Conservation (phyloP, 306 rosid genomes). For the Cicer cuneatum region DNA sequence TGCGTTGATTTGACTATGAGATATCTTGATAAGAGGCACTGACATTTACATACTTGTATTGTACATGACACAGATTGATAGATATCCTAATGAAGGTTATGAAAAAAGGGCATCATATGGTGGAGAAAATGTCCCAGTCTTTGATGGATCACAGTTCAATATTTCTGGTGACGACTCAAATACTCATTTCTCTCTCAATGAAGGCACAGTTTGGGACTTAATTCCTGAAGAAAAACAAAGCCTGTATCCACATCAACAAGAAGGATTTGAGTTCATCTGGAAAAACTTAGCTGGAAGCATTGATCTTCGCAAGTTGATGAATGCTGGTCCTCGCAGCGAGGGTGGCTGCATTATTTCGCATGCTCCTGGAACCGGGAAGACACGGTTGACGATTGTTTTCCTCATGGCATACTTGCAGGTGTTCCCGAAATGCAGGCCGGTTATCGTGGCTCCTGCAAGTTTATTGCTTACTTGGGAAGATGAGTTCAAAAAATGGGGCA, state of each 20-base stretch:
- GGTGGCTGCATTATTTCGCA: constrained; percentile 58
- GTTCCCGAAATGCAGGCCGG: constrained; percentile 45
- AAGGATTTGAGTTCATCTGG: constrained; percentile 59
- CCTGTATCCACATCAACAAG: constrained; percentile 52
- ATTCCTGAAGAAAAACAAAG: constrained; percentile 45
- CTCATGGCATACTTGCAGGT: constrained; percentile 46
- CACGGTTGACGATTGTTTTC: constrained; percentile 46
- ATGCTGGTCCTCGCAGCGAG: not conserved
- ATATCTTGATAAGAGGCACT: not conserved
- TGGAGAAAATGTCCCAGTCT: not conserved
- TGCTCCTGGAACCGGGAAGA: constrained; percentile 58
- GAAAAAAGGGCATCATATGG: not conserved
- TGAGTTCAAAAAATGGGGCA: constrained; percentile 51
- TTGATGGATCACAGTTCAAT: constrained; percentile 22
- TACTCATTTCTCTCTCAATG: not conserved
- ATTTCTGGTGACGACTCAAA: not conserved
- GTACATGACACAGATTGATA: constrained; percentile 25
- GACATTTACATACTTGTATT: too few relatives aligned
- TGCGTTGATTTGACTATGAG: not conserved
- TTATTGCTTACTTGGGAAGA: constrained; percentile 53
- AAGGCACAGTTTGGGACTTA: constrained; percentile 54
- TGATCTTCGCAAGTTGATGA: constrained; percentile 36
- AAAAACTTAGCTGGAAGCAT: constrained; percentile 45
- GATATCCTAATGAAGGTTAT: not conserved
- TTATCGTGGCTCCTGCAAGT: constrained; percentile 51